Evolutionary conservation across 345 rosid genomes (phyloP), one percentile per base, ranked within the genome.

Genomic region (Linum usitatissimum): DNA sequence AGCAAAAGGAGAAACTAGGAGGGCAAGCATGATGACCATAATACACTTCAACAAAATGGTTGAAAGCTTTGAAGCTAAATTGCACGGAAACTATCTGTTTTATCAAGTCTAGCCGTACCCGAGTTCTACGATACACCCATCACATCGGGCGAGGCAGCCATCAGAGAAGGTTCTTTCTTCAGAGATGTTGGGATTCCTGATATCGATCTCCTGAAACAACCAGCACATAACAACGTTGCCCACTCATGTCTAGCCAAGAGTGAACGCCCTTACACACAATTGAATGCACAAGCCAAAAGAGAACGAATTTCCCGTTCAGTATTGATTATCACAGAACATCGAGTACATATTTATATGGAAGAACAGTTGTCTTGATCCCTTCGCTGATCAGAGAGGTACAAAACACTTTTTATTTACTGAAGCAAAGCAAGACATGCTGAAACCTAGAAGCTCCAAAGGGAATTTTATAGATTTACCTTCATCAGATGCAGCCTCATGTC

Each of bases 401-500:
- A 45, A 15, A 45, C 51, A 45, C 51, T 21, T 28, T 18, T 9
- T 18, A 55, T 55, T 28, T 18, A 55, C 20, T 6, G 18, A 9
- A 55, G 12, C 20, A 4, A 55, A 18, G 20, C 20, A 55, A 55
- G 12, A 21, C 12, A 21, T 18, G 8, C n/a, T 18, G 21, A 18
- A 55, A 55, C 3, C 30, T 17, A n/a, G 30, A 55, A 55, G 57
- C 10, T 18, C 3, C 12, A 55, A 55, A 21, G 30, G 30, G 28
- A 21, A 18, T 18, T 3, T 55, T 13, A 18, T 18, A 55, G 13
- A 55, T 6, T 6, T 72, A 93, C 99, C 96, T 90, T 93, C 92
- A 87, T 86, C 64, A 93, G 70, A 78, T 93, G 99, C 70, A 93
- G 65, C 81, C 97, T 84, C 83, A 93, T 53, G 77, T 86, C 99